Percentiles rank a stretch among this genome's conserved stretches.
These are phyloP conservation scores for Mercurialis annua DNA, from an alignment of 345 rosid species.

Conservation along the genomic window DNA sequence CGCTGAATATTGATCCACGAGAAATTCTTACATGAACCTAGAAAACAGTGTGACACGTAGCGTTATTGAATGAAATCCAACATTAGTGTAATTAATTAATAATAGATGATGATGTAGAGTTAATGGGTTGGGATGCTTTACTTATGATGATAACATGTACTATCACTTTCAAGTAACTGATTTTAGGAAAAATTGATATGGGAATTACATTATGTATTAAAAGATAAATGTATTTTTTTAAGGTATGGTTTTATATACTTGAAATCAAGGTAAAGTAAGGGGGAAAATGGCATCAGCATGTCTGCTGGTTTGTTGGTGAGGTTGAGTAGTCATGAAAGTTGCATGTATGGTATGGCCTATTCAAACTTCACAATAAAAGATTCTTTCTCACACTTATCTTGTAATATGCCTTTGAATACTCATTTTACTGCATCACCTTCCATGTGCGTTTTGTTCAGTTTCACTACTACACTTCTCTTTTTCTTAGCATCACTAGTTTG, in stretches of 20 bases:
- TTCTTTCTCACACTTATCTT: neutral
- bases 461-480: neutral
- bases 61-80: too few species aligned
- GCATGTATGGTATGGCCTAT: constrained; percentile 15
- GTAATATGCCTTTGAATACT: neutral
- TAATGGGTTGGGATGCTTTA: neutral
- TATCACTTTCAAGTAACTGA: neutral
- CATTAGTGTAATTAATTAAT: neutral
- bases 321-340: neutral
- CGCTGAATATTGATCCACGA: constrained; percentile 23
- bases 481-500: too few species aligned
- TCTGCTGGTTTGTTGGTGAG: neutral
- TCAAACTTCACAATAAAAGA: constrained; percentile 17
- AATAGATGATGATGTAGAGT: too few species aligned
- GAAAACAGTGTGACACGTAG: too few species aligned
- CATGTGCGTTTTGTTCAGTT: neutral
- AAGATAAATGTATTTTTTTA: neutral
- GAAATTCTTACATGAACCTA: too few species aligned
- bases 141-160: neutral
- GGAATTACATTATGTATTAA: too few species aligned
- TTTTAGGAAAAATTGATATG: neutral
- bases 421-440: neutral
- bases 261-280: neutral
- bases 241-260: neutral
- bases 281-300: constrained; percentile 7